Evolutionary conservation across 2,329 filamentous ascomycete genomes (phyloP).

Genomic region (Aspergillus sp.): DNA sequence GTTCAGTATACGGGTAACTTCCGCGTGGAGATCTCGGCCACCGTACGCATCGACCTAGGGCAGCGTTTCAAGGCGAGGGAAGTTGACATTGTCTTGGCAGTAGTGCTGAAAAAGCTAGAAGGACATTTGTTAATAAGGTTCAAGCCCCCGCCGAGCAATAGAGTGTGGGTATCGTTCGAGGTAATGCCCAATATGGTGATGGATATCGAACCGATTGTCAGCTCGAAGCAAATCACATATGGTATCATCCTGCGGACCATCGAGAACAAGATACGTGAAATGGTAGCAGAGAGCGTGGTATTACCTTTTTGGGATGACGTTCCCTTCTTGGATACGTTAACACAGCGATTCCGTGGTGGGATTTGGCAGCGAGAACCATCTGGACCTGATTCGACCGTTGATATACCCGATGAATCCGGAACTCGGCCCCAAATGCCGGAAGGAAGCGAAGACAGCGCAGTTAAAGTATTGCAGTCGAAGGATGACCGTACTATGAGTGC

Average conservation of each 20-base stretch:
- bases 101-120: slow-evolving; percentile 79
- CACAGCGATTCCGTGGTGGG: slow-evolving; percentile 79
- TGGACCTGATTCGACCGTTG: slow-evolving; percentile 40
- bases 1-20: slow-evolving; percentile 88
- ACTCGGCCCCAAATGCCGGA: slow-evolving; percentile 22
- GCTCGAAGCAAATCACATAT: slow-evolving; percentile 92
- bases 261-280: slow-evolving; percentile 90
- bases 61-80: slow-evolving; percentile 84
- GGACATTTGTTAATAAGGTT: slow-evolving; percentile 83
- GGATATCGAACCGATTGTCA: slow-evolving; percentile 93
- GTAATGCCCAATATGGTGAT: slow-evolving; percentile 92
- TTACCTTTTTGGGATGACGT: slow-evolving; percentile 95
- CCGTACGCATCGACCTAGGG: slow-evolving; percentile 86
- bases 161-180: slow-evolving; percentile 94
- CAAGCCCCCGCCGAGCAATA: slow-evolving; percentile 93
- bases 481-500: slow-evolving; percentile 37
- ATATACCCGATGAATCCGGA: slow-evolving; percentile 38
- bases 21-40: slow-evolving; percentile 85
- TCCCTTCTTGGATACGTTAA: slow-evolving; percentile 80
- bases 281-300: slow-evolving; percentile 87
- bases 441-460: slow-evolving; percentile 18
- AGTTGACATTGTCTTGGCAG: slow-evolving; percentile 83
- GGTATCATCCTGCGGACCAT: slow-evolving; percentile 88
- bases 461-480: slow-evolving; percentile 31
- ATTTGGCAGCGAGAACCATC: slow-evolving; percentile 62